Evolutionary conservation across 768 basidiomycete genomes (phyloP), one percentile per base, ranked within the genome.

Genomic region (Rhodotorula diobovata): DNA sequence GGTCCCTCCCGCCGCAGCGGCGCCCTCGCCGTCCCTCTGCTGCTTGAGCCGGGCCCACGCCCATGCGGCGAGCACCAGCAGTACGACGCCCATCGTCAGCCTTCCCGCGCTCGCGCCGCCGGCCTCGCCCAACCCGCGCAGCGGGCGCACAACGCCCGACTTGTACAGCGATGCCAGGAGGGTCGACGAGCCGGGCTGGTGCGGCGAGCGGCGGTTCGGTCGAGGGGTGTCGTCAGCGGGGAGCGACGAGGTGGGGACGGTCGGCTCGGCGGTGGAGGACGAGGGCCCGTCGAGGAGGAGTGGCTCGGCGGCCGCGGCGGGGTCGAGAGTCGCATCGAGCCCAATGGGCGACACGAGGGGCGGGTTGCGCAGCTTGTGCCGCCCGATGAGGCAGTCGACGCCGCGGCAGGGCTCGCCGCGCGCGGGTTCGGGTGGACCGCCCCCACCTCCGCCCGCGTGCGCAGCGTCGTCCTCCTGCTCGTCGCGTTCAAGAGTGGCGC

Each of bases 401-500:
- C 71, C 62, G 56, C 66, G 39, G 67, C 71, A 60, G 35, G 70
- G 73, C 48, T n/a, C 2, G 7, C n/a, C n/a, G n/a, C 41, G 2
- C 1, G 48, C 0, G 32, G 16, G 14, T 30, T 14, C 25, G 21
- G 2, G 30, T 2, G 30, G n/a, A 14, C 7, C 14, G 28, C 11
- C 51, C n/a, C n/a, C 51, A 5, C 12, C 50, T 4, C 23, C 28
- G 50, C n/a, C 50, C 15, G 4, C 51, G 8, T 8, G 28, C 51
- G 48, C 45, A 55, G 79, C 77, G 32, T 45, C 70, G 30, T 77
- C 73, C 25, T 41, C 67, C 30, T 77, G 73, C 25, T 32, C 67
- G 25, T 53, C 63, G 76, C 34, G 78, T 68, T 30, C 50, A 76
- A 76, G 30, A 75, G 53, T 12, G 78, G 65, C 61, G 72, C 74